phyloP scores from a whole-genome alignment of 345 rosid genomes.

The Clarkia xantiana region DNA sequence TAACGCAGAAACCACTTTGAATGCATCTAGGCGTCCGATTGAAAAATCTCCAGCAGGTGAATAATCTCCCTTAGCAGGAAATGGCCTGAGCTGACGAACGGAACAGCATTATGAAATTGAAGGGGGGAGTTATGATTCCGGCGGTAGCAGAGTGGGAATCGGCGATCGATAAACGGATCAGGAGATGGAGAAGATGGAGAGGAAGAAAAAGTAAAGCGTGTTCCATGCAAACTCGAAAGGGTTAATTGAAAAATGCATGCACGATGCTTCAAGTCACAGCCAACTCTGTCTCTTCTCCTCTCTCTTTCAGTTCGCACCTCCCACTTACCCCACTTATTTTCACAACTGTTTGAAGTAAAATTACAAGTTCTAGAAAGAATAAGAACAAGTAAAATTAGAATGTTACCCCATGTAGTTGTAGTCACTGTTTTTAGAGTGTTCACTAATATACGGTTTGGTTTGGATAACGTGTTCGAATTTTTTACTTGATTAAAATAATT shows the following conservation, averaged over 20 bases:
- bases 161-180: background rate
- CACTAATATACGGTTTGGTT: no score
- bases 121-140: background rate
- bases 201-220: constrained; percentile 3
- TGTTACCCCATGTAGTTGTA: no score
- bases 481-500: no score
- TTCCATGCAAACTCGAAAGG: constrained; percentile 6
- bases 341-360: background rate
- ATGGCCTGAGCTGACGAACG: background rate
- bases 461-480: no score
- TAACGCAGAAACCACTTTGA: no score
- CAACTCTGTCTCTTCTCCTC: constrained; percentile 6
- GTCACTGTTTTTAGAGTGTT: no score
- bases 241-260: constrained; percentile 1
- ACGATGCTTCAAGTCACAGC: constrained; percentile 19
- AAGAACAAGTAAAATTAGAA: background rate
- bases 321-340: constrained; percentile 1
- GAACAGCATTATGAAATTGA: no score
- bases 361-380: background rate
- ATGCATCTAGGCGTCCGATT: no score
- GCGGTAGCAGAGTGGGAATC: background rate
- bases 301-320: constrained; percentile 6
- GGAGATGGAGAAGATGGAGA: background rate
- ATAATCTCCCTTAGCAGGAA: background rate
- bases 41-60: no score